Conservation (phyloP, 306 rosid genomes). For the Fagus crenata region DNA sequence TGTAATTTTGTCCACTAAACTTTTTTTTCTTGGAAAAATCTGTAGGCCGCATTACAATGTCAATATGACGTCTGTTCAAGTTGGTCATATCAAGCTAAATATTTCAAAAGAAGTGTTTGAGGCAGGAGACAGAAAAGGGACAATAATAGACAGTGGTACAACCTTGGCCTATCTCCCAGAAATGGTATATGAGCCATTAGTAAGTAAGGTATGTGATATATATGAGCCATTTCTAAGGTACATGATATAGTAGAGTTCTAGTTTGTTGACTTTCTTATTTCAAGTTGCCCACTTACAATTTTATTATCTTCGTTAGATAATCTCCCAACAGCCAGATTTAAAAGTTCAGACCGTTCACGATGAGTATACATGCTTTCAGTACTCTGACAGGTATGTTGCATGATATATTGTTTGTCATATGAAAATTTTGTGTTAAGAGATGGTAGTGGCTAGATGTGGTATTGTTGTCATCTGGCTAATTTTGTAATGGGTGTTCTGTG, state of each 20-base stretch:
- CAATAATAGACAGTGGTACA: conserved; percentile 96
- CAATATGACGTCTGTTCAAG: conserved; percentile 90
- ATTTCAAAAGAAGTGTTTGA: conserved; percentile 63
- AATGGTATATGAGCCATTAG: conserved; percentile 70
- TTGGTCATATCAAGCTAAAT: conserved; percentile 61
- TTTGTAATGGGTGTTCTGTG: too few species aligned
- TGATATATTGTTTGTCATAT: conserved; percentile 16
- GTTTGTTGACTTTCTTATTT: not conserved
- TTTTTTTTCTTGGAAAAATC: conserved; percentile 21
- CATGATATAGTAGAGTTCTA: not conserved
- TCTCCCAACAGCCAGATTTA: conserved; percentile 68
- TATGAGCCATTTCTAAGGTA: not conserved
- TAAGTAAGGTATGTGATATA: conserved; percentile 53
- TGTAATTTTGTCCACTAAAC: conserved; percentile 21
- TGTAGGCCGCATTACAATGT: conserved; percentile 88
- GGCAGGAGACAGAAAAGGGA: conserved; percentile 70
- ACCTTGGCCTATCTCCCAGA: conserved; percentile 99
- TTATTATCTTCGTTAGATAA: conserved; percentile 53
- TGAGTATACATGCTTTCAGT: conserved; percentile 92
- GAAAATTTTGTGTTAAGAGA: not conserved
- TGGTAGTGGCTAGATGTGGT: conserved; percentile 1
- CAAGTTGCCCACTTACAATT: conserved; percentile 18
- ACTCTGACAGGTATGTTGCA: conserved; percentile 67
- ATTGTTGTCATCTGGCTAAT: not conserved
- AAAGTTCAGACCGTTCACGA: conserved; percentile 75